These are phyloP conservation scores for Nitzschia sp. DNA, from an alignment of 108 stramenopile species.

Conservation along the genomic window DNA sequence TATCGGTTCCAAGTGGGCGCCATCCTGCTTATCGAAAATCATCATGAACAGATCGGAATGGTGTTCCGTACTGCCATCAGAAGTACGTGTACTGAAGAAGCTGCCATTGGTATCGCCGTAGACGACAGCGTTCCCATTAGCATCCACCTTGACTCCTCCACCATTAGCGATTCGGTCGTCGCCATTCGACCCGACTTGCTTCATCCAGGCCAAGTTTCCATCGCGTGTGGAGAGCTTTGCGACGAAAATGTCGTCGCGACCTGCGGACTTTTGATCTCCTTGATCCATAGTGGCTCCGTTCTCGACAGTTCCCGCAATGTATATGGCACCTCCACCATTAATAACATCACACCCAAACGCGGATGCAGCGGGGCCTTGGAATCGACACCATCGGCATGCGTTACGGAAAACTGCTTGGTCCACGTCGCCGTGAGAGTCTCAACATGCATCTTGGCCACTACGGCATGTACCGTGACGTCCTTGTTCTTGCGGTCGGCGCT, in stretches of 20 bases:
- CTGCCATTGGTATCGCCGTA: conserved; percentile 49
- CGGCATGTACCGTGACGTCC: conserved; percentile 27
- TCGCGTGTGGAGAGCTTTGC: conserved; percentile 23
- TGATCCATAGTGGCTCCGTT: conserved; percentile 26
- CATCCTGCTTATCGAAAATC: conserved; percentile 24
- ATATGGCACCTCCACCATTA: conserved; percentile 5
- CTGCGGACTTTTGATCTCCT: conserved; percentile 16
- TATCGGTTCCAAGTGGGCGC: conserved; percentile 8
- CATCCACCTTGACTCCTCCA: conserved; percentile 36
- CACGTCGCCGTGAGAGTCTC: conserved; percentile 26
- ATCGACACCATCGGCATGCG: conserved; percentile 20
- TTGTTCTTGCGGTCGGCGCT: background rate
- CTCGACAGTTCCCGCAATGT: conserved; percentile 37
- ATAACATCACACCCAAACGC: conserved; percentile 28
- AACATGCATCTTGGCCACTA: conserved; percentile 38
- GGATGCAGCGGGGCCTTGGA: conserved; percentile 13
- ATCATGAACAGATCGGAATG: conserved; percentile 29
- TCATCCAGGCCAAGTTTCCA: conserved; percentile 34
- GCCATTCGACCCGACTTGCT: conserved; percentile 47
- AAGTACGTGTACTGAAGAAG: conserved; percentile 32
- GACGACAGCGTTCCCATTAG: conserved; percentile 47
- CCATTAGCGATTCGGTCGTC: conserved; percentile 48
- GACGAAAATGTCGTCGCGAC: conserved; percentile 51
- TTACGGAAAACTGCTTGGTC: conserved; percentile 26
- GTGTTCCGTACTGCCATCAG: background rate